Conservation (phyloP, 768 basidiomycete genomes). For the Ephemerocybe angulata region DNA sequence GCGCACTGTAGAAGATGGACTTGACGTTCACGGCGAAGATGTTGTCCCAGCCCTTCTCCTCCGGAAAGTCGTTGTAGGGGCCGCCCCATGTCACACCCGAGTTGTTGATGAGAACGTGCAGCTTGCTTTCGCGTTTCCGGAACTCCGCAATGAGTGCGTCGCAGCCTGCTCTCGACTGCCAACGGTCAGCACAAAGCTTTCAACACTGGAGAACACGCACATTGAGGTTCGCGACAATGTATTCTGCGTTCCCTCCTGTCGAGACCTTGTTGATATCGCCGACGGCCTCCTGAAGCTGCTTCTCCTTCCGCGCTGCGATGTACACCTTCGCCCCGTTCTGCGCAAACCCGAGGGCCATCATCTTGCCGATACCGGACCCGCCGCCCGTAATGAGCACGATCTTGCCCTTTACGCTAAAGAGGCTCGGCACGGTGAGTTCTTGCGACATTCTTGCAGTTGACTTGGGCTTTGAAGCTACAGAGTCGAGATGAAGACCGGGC, state of each 20-base stretch:
- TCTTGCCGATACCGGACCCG: slow-evolving; percentile 77
- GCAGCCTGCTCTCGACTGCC: slow-evolving; percentile 76
- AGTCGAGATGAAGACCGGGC: too few species aligned
- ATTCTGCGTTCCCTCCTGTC: slow-evolving; percentile 57
- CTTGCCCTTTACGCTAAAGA: slow-evolving; percentile 17
- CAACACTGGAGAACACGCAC: slow-evolving; percentile 39
- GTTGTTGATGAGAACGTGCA: slow-evolving; percentile 84
- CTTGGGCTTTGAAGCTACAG: too few species aligned
- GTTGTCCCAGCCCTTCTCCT: slow-evolving; percentile 84
- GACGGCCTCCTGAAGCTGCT: slow-evolving; percentile 64
- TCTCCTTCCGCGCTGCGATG: slow-evolving; percentile 82
- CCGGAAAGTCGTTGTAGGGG: slow-evolving; percentile 64
- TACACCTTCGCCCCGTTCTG: slow-evolving; percentile 88
- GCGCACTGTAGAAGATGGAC: slow-evolving; percentile 74
- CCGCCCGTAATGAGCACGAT: slow-evolving; percentile 82
- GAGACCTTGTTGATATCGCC: slow-evolving; percentile 59
- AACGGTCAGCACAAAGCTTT: not conserved
- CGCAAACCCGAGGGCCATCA: slow-evolving; percentile 79
- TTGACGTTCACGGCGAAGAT: slow-evolving; percentile 84
- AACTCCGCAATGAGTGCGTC: slow-evolving; percentile 66
- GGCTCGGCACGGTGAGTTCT: slow-evolving; percentile 12
- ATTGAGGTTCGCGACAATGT: slow-evolving; percentile 69
- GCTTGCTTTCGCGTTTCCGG: slow-evolving; percentile 62
- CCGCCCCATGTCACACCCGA: slow-evolving; percentile 83
- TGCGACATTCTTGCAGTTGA: too few species aligned